Percentiles rank a stretch among this genome's conserved stretches.
These are phyloP conservation scores for Talaromyces stipitatus DNA, from an alignment of 495 filamentous ascomycete genomes.

Conservation along the genomic window DNA sequence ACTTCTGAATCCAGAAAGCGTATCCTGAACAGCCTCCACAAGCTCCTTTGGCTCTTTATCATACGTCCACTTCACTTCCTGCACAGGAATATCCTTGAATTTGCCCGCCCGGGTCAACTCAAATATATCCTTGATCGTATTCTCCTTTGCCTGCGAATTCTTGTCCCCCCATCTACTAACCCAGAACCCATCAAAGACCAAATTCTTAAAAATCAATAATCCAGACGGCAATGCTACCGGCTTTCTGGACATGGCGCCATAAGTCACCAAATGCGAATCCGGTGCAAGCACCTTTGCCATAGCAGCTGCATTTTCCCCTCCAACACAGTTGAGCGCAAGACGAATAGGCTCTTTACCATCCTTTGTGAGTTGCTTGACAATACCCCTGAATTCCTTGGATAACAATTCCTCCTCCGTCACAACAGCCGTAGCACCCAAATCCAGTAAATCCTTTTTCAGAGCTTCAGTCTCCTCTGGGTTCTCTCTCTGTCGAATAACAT, in stretches of 20 bases:
- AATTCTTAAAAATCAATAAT: conserved; percentile 82
- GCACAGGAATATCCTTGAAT: conserved; percentile 74
- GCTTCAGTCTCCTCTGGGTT: conserved; percentile 52
- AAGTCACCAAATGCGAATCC: conserved; percentile 75
- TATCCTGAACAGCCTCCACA: conserved; percentile 60
- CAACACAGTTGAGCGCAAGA: conserved; percentile 88
- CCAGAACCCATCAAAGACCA: conserved; percentile 90
- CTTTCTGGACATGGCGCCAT: conserved; percentile 89
- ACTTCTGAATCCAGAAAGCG: conserved; percentile 67
- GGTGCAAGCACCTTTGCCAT: conserved; percentile 61
- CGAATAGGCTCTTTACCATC: conserved; percentile 59
- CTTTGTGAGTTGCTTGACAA: conserved; percentile 61
- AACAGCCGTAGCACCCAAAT: conserved; percentile 68
- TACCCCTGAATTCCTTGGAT: conserved; percentile 50
- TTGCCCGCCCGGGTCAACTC: conserved; percentile 62
- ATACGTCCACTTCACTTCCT: conserved; percentile 73
- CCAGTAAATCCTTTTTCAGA: conserved; percentile 62
- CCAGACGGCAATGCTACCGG: conserved; percentile 70
- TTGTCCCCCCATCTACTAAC: conserved; percentile 79
- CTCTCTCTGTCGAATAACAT: conserved; percentile 66
- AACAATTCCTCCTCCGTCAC: conserved; percentile 77
- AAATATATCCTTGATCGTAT: conserved; percentile 74
- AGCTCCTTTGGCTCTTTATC: conserved; percentile 60
- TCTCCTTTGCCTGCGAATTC: conserved; percentile 64
- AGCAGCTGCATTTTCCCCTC: conserved; percentile 70